These are phyloP conservation scores for Chalara sp. DNA, from an alignment of 2,329 filamentous ascomycete genomes.

Conservation along the genomic window DNA sequence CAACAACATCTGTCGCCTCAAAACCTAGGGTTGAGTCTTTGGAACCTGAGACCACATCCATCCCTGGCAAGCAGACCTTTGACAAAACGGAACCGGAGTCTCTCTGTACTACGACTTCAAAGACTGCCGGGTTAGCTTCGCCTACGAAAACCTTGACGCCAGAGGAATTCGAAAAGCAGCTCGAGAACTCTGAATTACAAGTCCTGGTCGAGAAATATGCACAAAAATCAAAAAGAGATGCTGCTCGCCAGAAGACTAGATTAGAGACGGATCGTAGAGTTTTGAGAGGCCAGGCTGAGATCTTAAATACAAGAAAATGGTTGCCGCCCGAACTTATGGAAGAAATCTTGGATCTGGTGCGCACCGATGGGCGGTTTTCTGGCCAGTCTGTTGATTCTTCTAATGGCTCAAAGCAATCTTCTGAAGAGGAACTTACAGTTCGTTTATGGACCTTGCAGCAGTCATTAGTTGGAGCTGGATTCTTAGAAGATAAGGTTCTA, in stretches of 20 bases:
- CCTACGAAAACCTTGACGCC: constrained; percentile 54
- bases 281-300: constrained; percentile 70
- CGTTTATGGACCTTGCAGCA: constrained; percentile 81
- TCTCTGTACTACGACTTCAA: constrained; percentile 4
- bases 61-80: background rate
- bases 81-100: background rate
- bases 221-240: constrained; percentile 72
- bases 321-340: constrained; percentile 73
- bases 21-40: constrained; percentile 62
- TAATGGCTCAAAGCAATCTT: constrained; percentile 40
- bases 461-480: constrained; percentile 61
- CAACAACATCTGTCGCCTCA: constrained; percentile 86
- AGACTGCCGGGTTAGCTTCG: constrained; percentile 1
- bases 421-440: constrained; percentile 72
- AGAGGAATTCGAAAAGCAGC: constrained; percentile 82
- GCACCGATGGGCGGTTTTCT: constrained; percentile 55
- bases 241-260: constrained; percentile 66
- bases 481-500: constrained; percentile 56
- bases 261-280: constrained; percentile 82
- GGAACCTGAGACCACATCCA: constrained; percentile 21
- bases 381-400: constrained; percentile 20
- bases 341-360: constrained; percentile 66
- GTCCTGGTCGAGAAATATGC: constrained; percentile 79
- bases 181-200: constrained; percentile 88
- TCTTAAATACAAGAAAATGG: constrained; percentile 70